phyloP scores from a whole-genome alignment of 352 stramenopile genomes.

The Globisporangium paroecandrum region DNA sequence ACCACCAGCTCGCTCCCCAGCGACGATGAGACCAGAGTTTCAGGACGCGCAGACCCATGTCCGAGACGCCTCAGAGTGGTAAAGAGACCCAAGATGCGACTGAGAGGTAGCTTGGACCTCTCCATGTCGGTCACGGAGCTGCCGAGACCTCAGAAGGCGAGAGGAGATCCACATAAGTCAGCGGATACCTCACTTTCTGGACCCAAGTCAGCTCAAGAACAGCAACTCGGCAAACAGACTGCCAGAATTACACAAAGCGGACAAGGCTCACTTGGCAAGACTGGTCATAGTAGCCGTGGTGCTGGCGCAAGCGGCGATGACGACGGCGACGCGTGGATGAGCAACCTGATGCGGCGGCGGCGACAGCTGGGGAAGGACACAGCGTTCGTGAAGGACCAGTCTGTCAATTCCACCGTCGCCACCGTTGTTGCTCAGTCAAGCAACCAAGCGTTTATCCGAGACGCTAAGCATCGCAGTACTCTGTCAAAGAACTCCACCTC shows the following conservation, averaged over 20 bases:
- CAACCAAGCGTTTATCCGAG: background rate
- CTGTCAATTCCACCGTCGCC: background rate
- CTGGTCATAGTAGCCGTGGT: background rate
- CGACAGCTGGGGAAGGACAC: constrained; percentile 32
- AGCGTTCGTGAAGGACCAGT: background rate
- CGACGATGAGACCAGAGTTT: background rate
- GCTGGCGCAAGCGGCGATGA: background rate
- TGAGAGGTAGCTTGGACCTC: constrained; percentile 59
- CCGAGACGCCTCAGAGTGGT: background rate
- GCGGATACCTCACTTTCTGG: background rate
- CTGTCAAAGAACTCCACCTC: background rate
- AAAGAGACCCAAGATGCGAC: constrained; percentile 14
- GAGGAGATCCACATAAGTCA: background rate
- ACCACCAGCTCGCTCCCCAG: constrained; percentile 17
- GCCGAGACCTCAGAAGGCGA: background rate
- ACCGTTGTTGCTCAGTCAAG: background rate
- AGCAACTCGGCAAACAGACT: background rate
- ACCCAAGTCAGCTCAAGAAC: background rate
- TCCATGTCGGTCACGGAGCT: constrained; percentile 33
- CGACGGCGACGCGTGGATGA: constrained; percentile 14
- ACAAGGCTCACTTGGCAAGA: constrained; percentile 1
- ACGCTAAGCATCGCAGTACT: background rate
- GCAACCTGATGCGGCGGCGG: constrained; percentile 40
- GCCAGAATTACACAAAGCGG: background rate
- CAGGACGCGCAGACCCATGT: background rate